These are phyloP conservation scores for Talaromyces adpressus DNA, from an alignment of 495 filamentous ascomycete genomes.

Conservation along the genomic window DNA sequence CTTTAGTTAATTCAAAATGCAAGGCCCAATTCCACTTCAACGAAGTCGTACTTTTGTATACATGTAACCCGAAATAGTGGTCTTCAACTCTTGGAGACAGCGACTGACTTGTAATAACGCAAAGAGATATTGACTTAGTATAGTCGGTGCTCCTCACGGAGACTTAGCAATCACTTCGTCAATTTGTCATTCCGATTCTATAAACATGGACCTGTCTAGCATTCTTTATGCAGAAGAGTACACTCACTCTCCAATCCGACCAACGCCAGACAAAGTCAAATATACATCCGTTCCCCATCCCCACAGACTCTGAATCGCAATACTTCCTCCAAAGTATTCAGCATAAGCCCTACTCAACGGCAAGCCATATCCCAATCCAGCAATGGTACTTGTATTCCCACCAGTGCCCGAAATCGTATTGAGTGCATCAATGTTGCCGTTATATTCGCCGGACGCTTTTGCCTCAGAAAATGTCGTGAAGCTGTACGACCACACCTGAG, in stretches of 20 bases:
- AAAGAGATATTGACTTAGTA: too few relatives aligned
- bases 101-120: neutral
- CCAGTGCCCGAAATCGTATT: constrained; percentile 64
- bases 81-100: neutral
- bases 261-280: constrained; percentile 76
- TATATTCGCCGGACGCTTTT: constrained; percentile 29
- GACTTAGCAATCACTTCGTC: neutral
- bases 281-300: constrained; percentile 92
- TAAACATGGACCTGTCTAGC: neutral
- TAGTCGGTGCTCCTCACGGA: neutral
- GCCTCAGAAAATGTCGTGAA: constrained; percentile 89
- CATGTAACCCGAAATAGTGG: neutral
- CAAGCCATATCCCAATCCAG: constrained; percentile 87
- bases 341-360: constrained; percentile 91
- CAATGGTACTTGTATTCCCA: constrained; percentile 68
- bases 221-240: neutral
- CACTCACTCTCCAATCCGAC: constrained; percentile 41
- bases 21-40: neutral
- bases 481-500: constrained; percentile 89
- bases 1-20: neutral
- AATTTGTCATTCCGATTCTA: neutral
- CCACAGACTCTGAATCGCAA: constrained; percentile 86
- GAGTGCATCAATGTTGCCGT: constrained; percentile 55
- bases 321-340: constrained; percentile 97
- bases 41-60: neutral